A percentile compares a stretch with the other conserved stretches of the same genome.
phyloP scores from a whole-genome alignment of 371 early-diverging fungal genomes.

The Mortierella sp. region DNA sequence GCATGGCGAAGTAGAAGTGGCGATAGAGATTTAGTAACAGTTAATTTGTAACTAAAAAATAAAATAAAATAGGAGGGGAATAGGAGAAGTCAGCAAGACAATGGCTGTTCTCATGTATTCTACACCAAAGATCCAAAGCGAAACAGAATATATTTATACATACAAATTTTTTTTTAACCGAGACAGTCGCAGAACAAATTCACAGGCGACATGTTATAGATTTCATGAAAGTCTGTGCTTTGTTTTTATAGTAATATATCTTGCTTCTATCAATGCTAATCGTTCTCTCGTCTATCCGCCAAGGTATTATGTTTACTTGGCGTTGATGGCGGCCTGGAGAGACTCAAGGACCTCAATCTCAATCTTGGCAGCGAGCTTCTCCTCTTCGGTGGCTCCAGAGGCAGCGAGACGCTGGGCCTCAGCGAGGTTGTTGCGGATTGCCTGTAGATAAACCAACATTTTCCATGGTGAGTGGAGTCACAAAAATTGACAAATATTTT shows the following conservation, averaged over 20 bases:
- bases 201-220: no score
- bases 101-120: not conserved
- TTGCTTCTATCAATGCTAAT: not conserved
- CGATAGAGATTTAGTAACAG: not conserved
- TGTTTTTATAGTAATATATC: conserved; percentile 6
- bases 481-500: not conserved
- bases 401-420: conserved; percentile 83
- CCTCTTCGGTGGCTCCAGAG: conserved; percentile 79
- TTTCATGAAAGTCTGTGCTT: not conserved
- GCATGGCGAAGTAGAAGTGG: not conserved
- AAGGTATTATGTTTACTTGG: conserved; percentile 41
- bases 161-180: not conserved
- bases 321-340: conserved; percentile 71
- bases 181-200: not conserved
- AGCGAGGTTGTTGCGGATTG: conserved; percentile 82
- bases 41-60: not conserved
- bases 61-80: not conserved
- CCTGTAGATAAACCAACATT: conserved; percentile 58
- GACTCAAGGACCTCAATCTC: conserved; percentile 94
- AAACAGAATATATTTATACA: not conserved
- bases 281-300: not conserved
- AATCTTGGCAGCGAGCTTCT: conserved; percentile 88
- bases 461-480: no score
- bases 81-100: not conserved
- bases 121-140: not conserved